Conservation (phyloP, 257 asterid species). For the Solanum chmielewskii region DNA sequence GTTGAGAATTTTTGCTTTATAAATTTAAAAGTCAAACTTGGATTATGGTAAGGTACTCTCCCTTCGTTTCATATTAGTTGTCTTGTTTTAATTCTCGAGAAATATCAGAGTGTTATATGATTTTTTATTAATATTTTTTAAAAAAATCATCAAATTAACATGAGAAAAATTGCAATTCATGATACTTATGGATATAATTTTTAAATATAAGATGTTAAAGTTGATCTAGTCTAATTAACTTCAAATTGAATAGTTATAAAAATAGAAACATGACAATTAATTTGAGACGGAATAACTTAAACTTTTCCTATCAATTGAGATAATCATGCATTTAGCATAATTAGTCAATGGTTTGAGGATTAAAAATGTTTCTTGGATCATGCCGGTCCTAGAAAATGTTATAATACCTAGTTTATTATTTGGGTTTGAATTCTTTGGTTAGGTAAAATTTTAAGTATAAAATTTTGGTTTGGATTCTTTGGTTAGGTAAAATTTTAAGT, state of each 20-base stretch:
- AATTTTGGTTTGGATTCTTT: too few relatives aligned
- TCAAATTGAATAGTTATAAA: not conserved
- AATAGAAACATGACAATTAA: not conserved
- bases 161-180: not conserved
- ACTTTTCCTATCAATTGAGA: not conserved
- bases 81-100: not conserved
- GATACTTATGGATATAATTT: not conserved
- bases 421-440: not conserved
- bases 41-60: not conserved
- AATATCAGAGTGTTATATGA: not conserved
- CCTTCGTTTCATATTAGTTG: not conserved
- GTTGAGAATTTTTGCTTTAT: not conserved
- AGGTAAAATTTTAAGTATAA: not conserved
- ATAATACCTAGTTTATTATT: not conserved
- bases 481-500: too few relatives aligned
- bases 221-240: not conserved
- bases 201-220: not conserved
- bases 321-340: not conserved
- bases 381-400: not conserved
- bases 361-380: not conserved
- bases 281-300: not conserved
- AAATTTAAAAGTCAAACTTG: not conserved
- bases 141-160: not conserved
- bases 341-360: not conserved
- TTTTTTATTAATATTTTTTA: not conserved